phyloP scores from a whole-genome alignment of 305 asterid species.

The Striga hermonthica region DNA sequence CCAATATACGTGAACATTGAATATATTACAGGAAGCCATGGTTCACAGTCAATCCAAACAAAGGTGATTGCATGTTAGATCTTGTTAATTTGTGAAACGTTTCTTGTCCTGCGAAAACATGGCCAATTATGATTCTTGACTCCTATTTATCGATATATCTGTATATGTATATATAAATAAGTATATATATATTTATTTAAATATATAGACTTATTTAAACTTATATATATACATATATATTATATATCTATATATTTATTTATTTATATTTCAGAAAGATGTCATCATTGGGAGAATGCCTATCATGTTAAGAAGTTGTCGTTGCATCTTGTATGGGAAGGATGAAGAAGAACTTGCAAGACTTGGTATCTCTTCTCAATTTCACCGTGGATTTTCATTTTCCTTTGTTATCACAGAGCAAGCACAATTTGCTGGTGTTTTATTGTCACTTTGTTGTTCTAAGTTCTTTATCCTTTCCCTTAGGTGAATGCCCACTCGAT shows the following conservation, averaged over 20 bases:
- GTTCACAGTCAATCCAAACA: constrained; percentile 24
- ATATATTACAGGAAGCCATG: constrained; percentile 45
- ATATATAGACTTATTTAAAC: no score
- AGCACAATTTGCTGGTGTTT: constrained; percentile 11
- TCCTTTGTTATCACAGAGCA: background rate
- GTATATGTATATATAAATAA: no score
- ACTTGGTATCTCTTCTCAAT: constrained; percentile 47
- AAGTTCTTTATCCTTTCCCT: constrained; percentile 25
- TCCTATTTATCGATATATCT: no score
- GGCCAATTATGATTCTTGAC: background rate
- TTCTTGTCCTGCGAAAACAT: constrained; percentile 20
- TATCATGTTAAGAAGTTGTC: constrained; percentile 81
- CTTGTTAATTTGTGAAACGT: constrained; percentile 19
- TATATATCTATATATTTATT: no score
- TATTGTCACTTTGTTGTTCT: constrained; percentile 10
- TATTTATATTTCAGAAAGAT: constrained; percentile 37
- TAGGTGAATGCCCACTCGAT: constrained; percentile 98
- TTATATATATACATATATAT: no score
- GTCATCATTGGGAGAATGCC: constrained; percentile 82
- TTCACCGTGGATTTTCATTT: constrained; percentile 14
- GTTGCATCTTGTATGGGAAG: constrained; percentile 68
- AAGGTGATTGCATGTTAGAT: constrained; percentile 47
- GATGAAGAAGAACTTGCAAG: constrained; percentile 90
- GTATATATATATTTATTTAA: no score
- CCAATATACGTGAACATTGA: constrained; percentile 63